These are phyloP conservation scores for Aspergillus aculeatinus DNA, from an alignment of 2,329 filamentous ascomycete species.

Conservation along the genomic window DNA sequence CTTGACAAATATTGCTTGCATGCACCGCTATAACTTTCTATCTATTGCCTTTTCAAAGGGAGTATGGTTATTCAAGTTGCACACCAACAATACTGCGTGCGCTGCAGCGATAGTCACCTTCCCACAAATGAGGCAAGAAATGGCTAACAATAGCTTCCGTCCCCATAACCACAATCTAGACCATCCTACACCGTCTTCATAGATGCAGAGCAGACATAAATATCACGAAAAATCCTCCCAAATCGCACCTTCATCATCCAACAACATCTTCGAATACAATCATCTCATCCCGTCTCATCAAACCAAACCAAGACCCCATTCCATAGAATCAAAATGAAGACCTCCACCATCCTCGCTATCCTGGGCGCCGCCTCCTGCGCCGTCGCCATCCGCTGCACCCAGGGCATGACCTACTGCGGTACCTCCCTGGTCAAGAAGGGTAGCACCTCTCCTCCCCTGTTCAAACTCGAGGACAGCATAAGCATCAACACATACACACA, in stretches of 20 bases:
- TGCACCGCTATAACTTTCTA: no score
- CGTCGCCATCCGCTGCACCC: not conserved
- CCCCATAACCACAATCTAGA: no score
- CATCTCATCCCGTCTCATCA: not conserved
- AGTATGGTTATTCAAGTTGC: no score
- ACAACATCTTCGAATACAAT: not conserved
- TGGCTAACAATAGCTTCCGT: no score
- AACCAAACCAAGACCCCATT: not conserved
- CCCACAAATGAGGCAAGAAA: no score
- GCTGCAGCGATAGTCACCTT: no score
- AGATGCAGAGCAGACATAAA: no score
- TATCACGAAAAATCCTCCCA: not conserved
- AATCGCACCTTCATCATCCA: not conserved
- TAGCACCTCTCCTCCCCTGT: not conserved
- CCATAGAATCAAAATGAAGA: not conserved
- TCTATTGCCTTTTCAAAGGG: no score
- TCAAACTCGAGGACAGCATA: not conserved
- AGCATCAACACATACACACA: not conserved
- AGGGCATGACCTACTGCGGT: not conserved
- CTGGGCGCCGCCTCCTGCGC: not conserved
- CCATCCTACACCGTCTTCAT: no score
- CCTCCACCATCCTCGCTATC: not conserved
- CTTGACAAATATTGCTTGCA: no score
- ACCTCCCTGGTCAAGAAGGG: not conserved
- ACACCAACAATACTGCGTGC: no score